Evolutionary conservation across 805 yeast genomes (phyloP), one percentile per base, ranked within the genome.

Genomic region (Cyberlindnera maclurae): DNA sequence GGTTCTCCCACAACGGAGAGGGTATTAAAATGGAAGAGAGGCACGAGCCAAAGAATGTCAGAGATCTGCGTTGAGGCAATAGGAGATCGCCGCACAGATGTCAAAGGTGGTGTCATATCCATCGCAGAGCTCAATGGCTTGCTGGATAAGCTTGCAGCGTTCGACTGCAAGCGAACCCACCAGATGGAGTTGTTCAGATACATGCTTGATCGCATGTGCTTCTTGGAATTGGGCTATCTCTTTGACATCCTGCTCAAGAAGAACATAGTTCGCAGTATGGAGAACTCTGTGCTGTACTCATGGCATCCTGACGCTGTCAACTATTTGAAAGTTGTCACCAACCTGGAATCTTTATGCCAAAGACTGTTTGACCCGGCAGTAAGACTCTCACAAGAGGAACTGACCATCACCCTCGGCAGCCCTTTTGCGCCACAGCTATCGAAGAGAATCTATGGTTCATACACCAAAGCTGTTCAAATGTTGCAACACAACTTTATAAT

Each of bases 251-350:
- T 89, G 3, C 59, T 88, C 37, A 78, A 76, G 60, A 58, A 65
- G 43, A 68, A 73, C 34, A 67, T 78, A n/a, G 59, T 84, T n/a
- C 72, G 78, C 4, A 70, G 77, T 8, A 68, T 78, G 42, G 90
- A 84, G 47, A 67, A 70, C 22, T 60, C 68, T 11, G 68, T 87
- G 40, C 61, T 87, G 35, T 50, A 59, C 5, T 49, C 62, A 22
- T 88, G 89, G 85, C 94, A 87, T 57, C 87, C 88, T 0, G 89
- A 86, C 56, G 90, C 94, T 0, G 63, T 68, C 9, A 70, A 68
- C 3, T 70, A 84, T 20, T 75, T 69, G 44, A 75, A 78, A 42
- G 77, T 83, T 6, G 82, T 87, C 3, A 75, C 77, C 38, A 76
- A 77, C 50, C 57, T 88, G 34, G 68, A 75, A 44, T 61, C 70